Base-by-base conservation (phyloP, 2,329 filamentous ascomycete genomes). In the Colletotrichum sp. region DNA sequence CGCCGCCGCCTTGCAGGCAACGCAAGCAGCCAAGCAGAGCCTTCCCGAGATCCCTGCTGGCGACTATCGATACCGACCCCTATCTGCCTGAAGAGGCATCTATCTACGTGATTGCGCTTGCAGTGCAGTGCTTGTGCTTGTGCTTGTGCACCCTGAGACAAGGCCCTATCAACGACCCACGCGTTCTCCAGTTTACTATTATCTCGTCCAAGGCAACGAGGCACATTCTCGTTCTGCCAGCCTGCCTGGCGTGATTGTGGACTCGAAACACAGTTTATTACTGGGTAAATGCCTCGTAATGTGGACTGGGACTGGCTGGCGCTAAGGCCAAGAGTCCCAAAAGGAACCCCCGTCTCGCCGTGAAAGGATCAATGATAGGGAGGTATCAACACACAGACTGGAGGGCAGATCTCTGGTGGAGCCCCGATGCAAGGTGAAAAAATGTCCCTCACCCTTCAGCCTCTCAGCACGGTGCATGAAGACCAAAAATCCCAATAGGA, bases 181-280 rank as follows among this genome's bases (percentile, higher is more conserved):
- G 64, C 70, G 18, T 69, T 71, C 73, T 73, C 73, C 73, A 76
- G 24, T 76, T 76, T 76, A 76, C 70, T 60, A 69, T 73, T 32
- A 60, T 73, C 73, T 66, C 58, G 52, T 65, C 65, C 73, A 76
- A 76, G 73, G 73, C 56, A 73, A 60, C 58, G 30, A 69, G 43
- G n/a, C 64, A 36, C n/a, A 36, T 67, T 64, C 65, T 64, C 69
- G 21, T 15, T 32, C 18, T 70, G 18, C 38, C 56, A 70, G 8
- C 64, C 73, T 64, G 73, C 73, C 65, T 73, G 73, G 58, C 69
- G 69, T 68, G 43, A 68, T 30, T 69, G 64, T 69, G 73, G 73
- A 61, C 48, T 65, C n/a, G 24, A 60, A 4, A 60, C 34, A 26
- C 13, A 18, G 56, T 18, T 52, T 62, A 55, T 66, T 12, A 69